Base-by-base conservation (phyloP, 148 eudicot species). In the Chenopodium formosanum region DNA sequence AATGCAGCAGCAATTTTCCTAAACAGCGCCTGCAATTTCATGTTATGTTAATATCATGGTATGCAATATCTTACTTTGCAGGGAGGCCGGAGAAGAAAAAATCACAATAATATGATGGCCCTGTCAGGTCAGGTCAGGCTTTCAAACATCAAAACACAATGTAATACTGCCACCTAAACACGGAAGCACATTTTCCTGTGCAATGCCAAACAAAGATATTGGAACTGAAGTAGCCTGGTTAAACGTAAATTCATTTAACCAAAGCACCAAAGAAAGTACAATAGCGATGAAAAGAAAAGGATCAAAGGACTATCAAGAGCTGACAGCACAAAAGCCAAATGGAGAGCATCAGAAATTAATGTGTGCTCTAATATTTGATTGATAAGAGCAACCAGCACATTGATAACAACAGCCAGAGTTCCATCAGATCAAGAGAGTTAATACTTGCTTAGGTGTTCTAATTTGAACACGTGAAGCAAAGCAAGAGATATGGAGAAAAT, bases 1-100 rank as follows among this genome's bases (percentile, higher is more conserved):
- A 92, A 87, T 13, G 95, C 95, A 70, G 93, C 90, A 72, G 95
- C 95, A n/a, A 92, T 90, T 71, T 92, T 90, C 70, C 95, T 81
- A 70, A 90, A 92, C 40, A 92, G 85, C 64, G 95, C 89, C 95
- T 92, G 88, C 79, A 68, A 37, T 78, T 17, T 66, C 60, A 31
- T 31, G 63, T 29, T 56, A 56, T 56, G 62, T 16, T 19, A 56
- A 56, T 14, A 17, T 37, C 29, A 22, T 40, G 9, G 2, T 5
- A 32, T 68, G 22, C 52, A 37, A 3, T 25, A 66, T 66, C 70
- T 32, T 68, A 10, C 44, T 40, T 40, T 40, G 44, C 44, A 40
- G 7, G 44, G 44, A 40, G 44, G 0, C 32, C 9, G 32, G 16
- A 69, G 9, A 69, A 34, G 9, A 69, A 34, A 34, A 32, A 4